Evolutionary conservation across 306 rosid species (phyloP).

Genomic region (Pyrus betulifolia): DNA sequence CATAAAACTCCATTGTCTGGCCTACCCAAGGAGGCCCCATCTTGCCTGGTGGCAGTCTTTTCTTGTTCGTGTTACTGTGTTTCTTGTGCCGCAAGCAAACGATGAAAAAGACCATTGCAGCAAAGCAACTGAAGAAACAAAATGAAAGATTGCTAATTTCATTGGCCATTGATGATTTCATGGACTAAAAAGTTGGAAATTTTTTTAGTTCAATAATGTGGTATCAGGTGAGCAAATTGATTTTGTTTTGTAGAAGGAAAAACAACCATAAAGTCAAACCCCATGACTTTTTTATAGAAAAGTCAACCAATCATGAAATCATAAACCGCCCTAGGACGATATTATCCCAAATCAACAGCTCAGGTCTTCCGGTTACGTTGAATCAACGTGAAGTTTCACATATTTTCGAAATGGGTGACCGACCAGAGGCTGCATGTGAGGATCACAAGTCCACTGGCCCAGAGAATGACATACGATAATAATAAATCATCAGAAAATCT

Average conservation of each 20-base stretch:
- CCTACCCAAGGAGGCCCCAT: conserved; percentile 81
- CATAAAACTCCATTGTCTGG: conserved; percentile 73
- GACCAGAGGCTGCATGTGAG: conserved; percentile 4
- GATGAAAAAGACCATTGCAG: conserved; percentile 17
- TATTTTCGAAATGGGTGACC: background rate
- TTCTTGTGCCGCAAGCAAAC: conserved; percentile 30
- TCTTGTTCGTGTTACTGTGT: conserved; percentile 15
- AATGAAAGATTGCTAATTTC: conserved; percentile 13
- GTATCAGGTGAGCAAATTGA: background rate
- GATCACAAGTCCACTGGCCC: conserved; percentile 8
- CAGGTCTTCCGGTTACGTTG: conserved; percentile 1
- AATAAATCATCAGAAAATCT: background rate
- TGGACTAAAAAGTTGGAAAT: background rate
- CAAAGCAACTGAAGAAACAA: conserved; percentile 24
- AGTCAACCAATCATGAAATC: conserved; percentile 30
- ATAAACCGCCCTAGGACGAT: background rate
- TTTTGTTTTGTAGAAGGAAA: conserved; percentile 2
- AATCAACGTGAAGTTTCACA: background rate
- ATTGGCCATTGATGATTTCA: background rate
- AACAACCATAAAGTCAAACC: conserved; percentile 14
- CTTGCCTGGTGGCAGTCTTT: conserved; percentile 55
- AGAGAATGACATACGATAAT: conserved; percentile 24
- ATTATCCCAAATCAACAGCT: conserved; percentile 8
- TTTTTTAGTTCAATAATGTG: background rate
- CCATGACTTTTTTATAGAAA: background rate